A percentile compares a stretch with the other conserved stretches of the same genome.
phyloP scores from a whole-genome alignment of 2,329 filamentous ascomycete species.

The Verticillium longisporum region DNA sequence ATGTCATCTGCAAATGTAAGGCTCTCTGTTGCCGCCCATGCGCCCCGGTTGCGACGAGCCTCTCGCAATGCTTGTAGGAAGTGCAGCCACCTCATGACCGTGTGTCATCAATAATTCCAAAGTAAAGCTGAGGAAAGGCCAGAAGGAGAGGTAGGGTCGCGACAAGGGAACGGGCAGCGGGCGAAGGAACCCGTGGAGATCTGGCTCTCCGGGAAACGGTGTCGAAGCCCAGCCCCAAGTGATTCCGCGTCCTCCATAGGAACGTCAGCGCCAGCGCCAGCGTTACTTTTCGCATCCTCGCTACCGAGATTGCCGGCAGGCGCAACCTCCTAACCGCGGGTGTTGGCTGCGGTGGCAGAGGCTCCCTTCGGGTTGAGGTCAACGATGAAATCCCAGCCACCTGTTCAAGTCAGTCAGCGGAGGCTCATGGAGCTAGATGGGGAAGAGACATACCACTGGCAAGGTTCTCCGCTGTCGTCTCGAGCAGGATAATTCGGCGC shows the following conservation, averaged over 20 bases:
- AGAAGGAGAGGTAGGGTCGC: too few species aligned
- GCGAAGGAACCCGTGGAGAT: too few species aligned
- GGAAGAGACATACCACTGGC: conserved; percentile 58
- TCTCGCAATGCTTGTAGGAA: too few species aligned
- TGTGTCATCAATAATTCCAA: too few species aligned
- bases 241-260: background rate
- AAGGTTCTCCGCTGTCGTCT: conserved; percentile 88
- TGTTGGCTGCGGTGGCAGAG: conserved; percentile 13
- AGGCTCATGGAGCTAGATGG: background rate
- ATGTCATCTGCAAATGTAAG: too few species aligned
- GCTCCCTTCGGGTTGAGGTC: conserved; percentile 16
- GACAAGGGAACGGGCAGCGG: too few species aligned
- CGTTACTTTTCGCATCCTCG: background rate
- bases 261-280: background rate
- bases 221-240: background rate
- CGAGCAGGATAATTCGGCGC: conserved; percentile 78
- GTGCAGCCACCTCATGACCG: too few species aligned
- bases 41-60: too few species aligned
- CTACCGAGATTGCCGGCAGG: background rate
- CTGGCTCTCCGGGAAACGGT: too few species aligned
- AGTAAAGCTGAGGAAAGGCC: too few species aligned
- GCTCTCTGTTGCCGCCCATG: too few species aligned
- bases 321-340: conserved; percentile 13
- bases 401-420: conserved; percentile 23
- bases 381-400: conserved; percentile 39